Evolutionary conservation across 2,329 filamentous ascomycete species (phyloP).

Genomic region (Stagonosporopsis cucurbitacearum): DNA sequence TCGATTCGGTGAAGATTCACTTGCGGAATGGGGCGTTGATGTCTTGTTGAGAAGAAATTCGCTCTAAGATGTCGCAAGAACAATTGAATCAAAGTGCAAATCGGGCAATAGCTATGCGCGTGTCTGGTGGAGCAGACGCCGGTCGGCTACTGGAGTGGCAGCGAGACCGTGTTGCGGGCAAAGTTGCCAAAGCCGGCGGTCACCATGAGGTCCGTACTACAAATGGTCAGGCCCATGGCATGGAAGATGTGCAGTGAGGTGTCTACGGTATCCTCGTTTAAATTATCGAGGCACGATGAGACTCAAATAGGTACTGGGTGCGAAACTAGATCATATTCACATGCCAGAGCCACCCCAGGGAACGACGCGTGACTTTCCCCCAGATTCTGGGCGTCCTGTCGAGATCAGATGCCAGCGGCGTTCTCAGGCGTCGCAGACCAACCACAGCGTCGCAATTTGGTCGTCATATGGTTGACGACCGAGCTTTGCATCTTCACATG

Average conservation of each 20-base stretch:
- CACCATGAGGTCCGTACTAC: background rate
- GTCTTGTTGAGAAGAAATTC: background rate
- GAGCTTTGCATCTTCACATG: constrained; percentile 20
- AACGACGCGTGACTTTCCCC: constrained; percentile 19
- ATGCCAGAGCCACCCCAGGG: constrained; percentile 12
- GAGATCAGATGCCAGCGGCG: constrained; percentile 11
- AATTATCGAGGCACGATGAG: constrained; percentile 2
- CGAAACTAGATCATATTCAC: constrained; percentile 13
- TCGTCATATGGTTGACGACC: constrained; percentile 15
- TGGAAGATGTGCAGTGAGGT: background rate
- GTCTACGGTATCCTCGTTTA: background rate
- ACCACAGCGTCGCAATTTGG: constrained; percentile 5
- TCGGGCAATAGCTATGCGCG: constrained; percentile 25
- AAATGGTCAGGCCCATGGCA: background rate
- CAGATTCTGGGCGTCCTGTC: constrained; percentile 12
- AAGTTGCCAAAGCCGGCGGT: constrained; percentile 28
- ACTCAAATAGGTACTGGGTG: constrained; percentile 3
- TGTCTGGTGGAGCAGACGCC: constrained; percentile 31
- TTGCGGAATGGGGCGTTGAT: background rate
- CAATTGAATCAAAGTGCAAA: constrained; percentile 5
- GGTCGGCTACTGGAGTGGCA: constrained; percentile 31
- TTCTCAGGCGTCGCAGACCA: constrained; percentile 3
- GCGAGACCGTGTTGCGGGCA: constrained; percentile 19
- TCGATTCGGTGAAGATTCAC: background rate
- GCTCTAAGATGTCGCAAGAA: background rate